Evolutionary conservation across 306 rosid species (phyloP).

Genomic region (Pyrus pyrifolia): DNA sequence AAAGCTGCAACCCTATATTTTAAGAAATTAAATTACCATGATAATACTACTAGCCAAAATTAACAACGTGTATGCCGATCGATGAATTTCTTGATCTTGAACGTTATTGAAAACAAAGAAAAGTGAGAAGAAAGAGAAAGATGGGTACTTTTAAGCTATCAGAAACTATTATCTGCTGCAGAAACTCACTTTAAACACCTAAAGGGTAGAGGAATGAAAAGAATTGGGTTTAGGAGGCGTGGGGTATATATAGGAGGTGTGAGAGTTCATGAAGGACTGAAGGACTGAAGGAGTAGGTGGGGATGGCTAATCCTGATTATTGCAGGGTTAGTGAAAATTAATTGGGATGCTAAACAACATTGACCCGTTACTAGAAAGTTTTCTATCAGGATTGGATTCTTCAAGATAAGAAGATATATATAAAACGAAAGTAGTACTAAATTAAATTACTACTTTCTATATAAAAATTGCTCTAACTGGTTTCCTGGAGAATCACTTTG

Average conservation of each 20-base stretch:
- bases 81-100: not conserved
- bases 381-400: not conserved
- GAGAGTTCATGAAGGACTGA: not conserved
- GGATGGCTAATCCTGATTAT: not conserved
- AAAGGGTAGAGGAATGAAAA: not conserved
- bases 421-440: not conserved
- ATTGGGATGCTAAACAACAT: not conserved
- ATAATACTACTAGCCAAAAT: not conserved
- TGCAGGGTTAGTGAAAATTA: not conserved
- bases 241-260: not conserved
- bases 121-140: not conserved
- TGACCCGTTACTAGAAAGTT: not conserved
- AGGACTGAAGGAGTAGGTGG: not conserved
- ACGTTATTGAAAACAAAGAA: not conserved
- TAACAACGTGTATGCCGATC: too few relatives aligned
- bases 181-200: not conserved
- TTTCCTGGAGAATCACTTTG: not conserved
- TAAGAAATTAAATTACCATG: not conserved
- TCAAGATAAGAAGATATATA: not conserved
- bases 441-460: too few relatives aligned
- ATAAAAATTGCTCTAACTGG: not conserved
- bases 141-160: not conserved
- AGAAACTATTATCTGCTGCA: not conserved
- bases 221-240: not conserved
- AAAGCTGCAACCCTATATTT: not conserved